Base-by-base conservation (phyloP, 164 flowering plant genomes). In the Umbellularia californica region DNA sequence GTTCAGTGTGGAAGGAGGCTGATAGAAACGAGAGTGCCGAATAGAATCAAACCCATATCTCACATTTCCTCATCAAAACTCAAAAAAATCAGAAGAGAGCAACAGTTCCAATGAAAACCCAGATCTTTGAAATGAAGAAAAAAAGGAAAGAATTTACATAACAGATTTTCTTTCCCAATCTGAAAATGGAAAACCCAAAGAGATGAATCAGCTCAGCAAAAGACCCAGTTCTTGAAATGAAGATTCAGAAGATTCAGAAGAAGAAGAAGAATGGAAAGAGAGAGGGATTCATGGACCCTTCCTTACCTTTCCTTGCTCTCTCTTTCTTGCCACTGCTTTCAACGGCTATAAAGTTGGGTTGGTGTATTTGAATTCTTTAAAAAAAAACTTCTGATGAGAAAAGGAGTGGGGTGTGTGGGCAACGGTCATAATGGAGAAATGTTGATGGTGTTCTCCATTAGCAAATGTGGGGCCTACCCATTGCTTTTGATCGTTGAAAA, bases 371-470 rank as follows among this genome's bases (percentile, higher is more conserved):
- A 50, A 65, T 73, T 73, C 47, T 41, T 47, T 24, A 47, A 27
- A 17, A 30, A 30, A 30, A 15, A 25, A 24, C 1, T 52, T 7
- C 27, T 30, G 4, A 30, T 14, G 27, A 27, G 1, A 58, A 35
- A 58, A 70, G 50, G 17, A 63, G 25, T 23, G 13, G 24, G 3
- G 17, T 7, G 17, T 20, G 64, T 50, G 73, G 77, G 75, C 67
- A 76, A 76, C 75, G 78, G 75, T 71, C 75, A 76, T 76, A 35
- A 76, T 76, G 60, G 65, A 17, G 15, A 33, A 9, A 58, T 47
- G 67, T 22, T 9, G 69, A 71, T 58, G 58, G 58, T 71, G 73
- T 71, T 55, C 64, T 28, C 69, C 47, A 17, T 25, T 67, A 17
- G 28, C 9, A 1, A 33, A 17, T 28, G 69, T 67, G 47, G 23